These are phyloP conservation scores for Acephala macrosclerotiorum DNA, from an alignment of 2,329 filamentous ascomycete species.

Conservation along the genomic window DNA sequence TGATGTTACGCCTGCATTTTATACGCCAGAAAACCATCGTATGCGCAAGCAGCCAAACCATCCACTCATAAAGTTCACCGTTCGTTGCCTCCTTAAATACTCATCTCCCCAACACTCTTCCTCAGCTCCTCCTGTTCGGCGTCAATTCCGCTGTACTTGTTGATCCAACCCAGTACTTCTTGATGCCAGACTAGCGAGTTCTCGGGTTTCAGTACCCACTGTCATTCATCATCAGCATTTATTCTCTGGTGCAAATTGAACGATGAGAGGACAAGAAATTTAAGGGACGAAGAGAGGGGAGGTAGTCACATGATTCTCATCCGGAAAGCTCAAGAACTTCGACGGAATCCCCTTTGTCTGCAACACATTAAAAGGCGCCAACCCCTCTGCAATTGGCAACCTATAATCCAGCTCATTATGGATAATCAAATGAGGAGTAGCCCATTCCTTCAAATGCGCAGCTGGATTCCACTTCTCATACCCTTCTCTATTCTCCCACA, in stretches of 20 bases:
- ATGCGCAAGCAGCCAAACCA: too few relatives aligned
- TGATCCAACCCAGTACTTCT: slow-evolving; percentile 82
- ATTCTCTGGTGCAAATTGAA: background rate
- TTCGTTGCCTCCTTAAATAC: background rate
- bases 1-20: too few relatives aligned
- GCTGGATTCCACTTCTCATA: slow-evolving; percentile 78
- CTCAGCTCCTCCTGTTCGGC: slow-evolving; percentile 34
- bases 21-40: too few relatives aligned
- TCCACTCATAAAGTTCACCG: background rate
- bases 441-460: slow-evolving; percentile 35
- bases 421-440: slow-evolving; percentile 87
- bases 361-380: slow-evolving; percentile 69
- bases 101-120: slow-evolving; percentile 22
- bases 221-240: background rate
- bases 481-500: slow-evolving; percentile 61
- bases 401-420: slow-evolving; percentile 93
- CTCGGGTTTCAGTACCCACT: slow-evolving; percentile 90
- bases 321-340: slow-evolving; percentile 70
- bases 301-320: slow-evolving; percentile 66
- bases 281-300: background rate
- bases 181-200: slow-evolving; percentile 91
- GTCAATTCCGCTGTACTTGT: slow-evolving; percentile 63
- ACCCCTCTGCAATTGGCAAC: slow-evolving; percentile 81
- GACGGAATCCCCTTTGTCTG: slow-evolving; percentile 68
- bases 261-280: background rate